Base-by-base conservation (phyloP, 768 basidiomycete species). In the Polyporus arcularius region DNA sequence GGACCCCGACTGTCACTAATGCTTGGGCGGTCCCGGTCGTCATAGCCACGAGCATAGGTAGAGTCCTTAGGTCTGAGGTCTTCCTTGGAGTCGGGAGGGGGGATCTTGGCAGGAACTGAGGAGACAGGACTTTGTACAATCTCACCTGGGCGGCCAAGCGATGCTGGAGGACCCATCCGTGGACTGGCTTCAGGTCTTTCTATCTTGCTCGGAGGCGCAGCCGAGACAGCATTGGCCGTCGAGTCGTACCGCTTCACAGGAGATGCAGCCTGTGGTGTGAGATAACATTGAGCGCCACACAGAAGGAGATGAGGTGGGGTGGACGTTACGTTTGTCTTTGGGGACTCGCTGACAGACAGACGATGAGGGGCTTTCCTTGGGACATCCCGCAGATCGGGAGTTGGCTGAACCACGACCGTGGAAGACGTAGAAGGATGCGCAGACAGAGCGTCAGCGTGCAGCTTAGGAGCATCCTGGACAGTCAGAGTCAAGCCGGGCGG, bases 11-110 rank as follows among this genome's bases (percentile, higher is more conserved):
- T 42, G 56, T 42, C 47, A 32, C 8, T 30, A 31, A 9, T 18
- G 8, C 61, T 42, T 55, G 51, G 30, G 40, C 60, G 59, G 45
- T 63, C 63, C 67, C 69, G 68, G 70, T 70, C 57, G 57, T 74
- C 64, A 59, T 45, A 12, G 18, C 62, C 61, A 35, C 72, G 61
- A 49, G 62, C 32, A 40, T 41, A 70, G 58, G 61, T 50, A 50
- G 68, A 55, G 43, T 71, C 67, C 57, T 71, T 46, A 59, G 71
- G 42, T 61, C 70, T 71, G 26, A 30, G 4, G n/a, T 68, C 68
- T 21, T 69, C 65, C 16, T 70, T 67, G 55, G 66, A 67, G 53
- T 65, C 67, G 46, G 67, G 58, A 62, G 70, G 64, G 35, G 62
- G 64, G 31, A 60, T 47, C 56, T 69, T 62, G 46, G 63, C 40